Percentiles rank a stretch among this genome's conserved stretches.
Conservation (phyloP, 495 filamentous ascomycete genomes). For the Aspergillus ostianus region DNA sequence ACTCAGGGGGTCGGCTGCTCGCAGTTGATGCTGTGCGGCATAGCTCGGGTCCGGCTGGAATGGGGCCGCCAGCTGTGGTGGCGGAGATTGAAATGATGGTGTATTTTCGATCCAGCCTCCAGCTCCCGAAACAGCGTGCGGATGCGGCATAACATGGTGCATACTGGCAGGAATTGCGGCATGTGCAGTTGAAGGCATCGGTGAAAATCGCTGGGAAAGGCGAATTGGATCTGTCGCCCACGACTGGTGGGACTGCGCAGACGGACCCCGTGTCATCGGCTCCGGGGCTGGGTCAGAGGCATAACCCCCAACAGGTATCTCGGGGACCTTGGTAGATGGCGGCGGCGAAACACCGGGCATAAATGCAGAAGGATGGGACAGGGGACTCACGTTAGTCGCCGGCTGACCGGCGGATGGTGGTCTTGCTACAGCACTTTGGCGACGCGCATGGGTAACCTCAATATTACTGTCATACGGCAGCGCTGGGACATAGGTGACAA, state of each 20-base stretch:
- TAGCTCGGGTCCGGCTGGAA: slow-evolving; percentile 28
- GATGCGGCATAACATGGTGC: slow-evolving; percentile 15
- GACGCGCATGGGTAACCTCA: slow-evolving; percentile 20
- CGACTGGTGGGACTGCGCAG: slow-evolving; percentile 36
- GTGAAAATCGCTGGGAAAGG: slow-evolving; percentile 29
- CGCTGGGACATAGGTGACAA: slow-evolving; percentile 22
- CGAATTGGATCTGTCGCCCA: slow-evolving; percentile 41
- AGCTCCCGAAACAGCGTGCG: slow-evolving; percentile 22
- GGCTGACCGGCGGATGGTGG: slow-evolving; percentile 10
- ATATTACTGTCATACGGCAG: slow-evolving; percentile 36
- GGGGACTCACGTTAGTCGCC: slow-evolving; percentile 7
- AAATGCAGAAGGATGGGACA: slow-evolving; percentile 40
- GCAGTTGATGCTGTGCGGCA: slow-evolving; percentile 8
- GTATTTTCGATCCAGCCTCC: slow-evolving; percentile 25
- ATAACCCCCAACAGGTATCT: slow-evolving; percentile 16
- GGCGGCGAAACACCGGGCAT: slow-evolving; percentile 37
- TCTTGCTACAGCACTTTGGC: slow-evolving; percentile 7
- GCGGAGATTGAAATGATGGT: background rate
- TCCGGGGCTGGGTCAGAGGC: slow-evolving; percentile 31
- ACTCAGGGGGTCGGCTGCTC: slow-evolving; percentile 24
- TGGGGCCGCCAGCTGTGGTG: slow-evolving; percentile 12
- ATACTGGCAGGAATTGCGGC: slow-evolving; percentile 3
- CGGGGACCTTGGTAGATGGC: slow-evolving; percentile 11
- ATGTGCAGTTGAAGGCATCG: slow-evolving; percentile 14
- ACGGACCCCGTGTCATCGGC: slow-evolving; percentile 34